Conservation (phyloP, 129 eudicot genomes). For the Pulicaria dysenterica region DNA sequence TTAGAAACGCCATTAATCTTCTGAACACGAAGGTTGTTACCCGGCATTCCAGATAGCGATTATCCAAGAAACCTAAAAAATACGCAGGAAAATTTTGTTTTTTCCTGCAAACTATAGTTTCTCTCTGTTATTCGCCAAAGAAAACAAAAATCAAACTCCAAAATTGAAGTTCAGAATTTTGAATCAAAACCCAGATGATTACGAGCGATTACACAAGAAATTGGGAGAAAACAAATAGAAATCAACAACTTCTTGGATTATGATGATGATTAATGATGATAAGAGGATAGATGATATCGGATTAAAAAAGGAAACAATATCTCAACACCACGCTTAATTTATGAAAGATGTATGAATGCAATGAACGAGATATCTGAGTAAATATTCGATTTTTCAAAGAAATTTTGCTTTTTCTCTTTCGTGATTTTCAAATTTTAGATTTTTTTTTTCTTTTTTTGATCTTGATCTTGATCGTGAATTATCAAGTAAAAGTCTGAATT, state of each 20-base stretch:
- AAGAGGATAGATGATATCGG: slow-evolving; percentile 14
- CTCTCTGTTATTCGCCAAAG: slow-evolving; percentile 16
- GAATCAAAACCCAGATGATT: neutral
- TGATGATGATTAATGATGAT: slow-evolving; percentile 17
- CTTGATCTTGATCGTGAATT: slow-evolving; percentile 32
- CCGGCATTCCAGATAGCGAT: slow-evolving; percentile 1
- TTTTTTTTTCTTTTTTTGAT: neutral
- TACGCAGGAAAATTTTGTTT: neutral
- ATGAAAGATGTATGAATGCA: slow-evolving; percentile 16
- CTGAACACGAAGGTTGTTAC: slow-evolving; percentile 1
- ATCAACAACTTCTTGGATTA: neutral
- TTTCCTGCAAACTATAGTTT: too few species aligned
- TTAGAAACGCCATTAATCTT: too few species aligned
- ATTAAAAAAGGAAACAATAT: neutral
- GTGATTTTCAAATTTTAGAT: slow-evolving; percentile 32
- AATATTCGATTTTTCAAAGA: slow-evolving; percentile 12
- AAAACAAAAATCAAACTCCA: neutral
- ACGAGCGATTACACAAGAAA: neutral
- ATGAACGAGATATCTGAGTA: slow-evolving; percentile 17
- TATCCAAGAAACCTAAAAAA: slow-evolving; percentile 1
- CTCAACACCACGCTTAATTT: slow-evolving; percentile 30
- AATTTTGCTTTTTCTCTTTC: slow-evolving; percentile 11
- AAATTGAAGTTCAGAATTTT: neutral
- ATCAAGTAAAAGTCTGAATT: slow-evolving; percentile 34
- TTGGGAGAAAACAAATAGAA: neutral